Percentiles rank a stretch among this genome's conserved stretches.
phyloP scores from a whole-genome alignment of 441 rosid genomes.

The Manihot esculenta region DNA sequence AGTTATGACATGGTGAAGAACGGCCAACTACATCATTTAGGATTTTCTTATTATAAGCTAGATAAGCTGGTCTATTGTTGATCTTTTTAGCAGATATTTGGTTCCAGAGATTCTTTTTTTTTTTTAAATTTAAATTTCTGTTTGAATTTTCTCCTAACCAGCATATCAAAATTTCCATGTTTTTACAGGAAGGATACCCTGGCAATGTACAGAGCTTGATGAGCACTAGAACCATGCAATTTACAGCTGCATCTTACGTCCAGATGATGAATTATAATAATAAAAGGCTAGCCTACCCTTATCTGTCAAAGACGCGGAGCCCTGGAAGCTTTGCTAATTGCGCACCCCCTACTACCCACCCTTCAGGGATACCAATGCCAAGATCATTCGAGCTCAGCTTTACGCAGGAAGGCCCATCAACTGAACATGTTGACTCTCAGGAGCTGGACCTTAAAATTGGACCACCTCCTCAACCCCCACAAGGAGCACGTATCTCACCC shows the following conservation, averaged over 20 bases:
- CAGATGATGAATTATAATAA: conserved; percentile 13
- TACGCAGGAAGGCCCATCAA: neutral
- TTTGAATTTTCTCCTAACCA: neutral
- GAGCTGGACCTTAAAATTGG: conserved; percentile 35
- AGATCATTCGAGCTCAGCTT: neutral
- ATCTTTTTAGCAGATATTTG: too few relatives aligned
- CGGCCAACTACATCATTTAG: too few relatives aligned
- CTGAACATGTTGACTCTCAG: conserved; percentile 15
- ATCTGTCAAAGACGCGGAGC: conserved; percentile 5
- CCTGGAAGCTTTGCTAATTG: neutral
- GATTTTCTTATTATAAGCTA: too few relatives aligned
- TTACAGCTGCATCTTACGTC: neutral
- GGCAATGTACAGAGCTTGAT: conserved; percentile 10
- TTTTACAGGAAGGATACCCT: conserved; percentile 11
- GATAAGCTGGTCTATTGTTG: too few relatives aligned
- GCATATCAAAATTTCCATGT: neutral
- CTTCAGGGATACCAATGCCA: conserved; percentile 33
- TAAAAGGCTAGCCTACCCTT: conserved; percentile 13
- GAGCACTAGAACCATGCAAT: neutral
- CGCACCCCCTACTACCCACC: conserved; percentile 18
- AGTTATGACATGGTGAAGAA: neutral
- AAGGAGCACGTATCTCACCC: conserved; percentile 5
- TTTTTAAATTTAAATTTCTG: too few relatives aligned
- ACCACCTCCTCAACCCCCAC: conserved; percentile 16
- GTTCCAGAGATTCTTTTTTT: too few relatives aligned